Percentiles rank a stretch among this genome's conserved stretches.
phyloP scores from a whole-genome alignment of 805 yeast genomes.

The Candida ficus region DNA sequence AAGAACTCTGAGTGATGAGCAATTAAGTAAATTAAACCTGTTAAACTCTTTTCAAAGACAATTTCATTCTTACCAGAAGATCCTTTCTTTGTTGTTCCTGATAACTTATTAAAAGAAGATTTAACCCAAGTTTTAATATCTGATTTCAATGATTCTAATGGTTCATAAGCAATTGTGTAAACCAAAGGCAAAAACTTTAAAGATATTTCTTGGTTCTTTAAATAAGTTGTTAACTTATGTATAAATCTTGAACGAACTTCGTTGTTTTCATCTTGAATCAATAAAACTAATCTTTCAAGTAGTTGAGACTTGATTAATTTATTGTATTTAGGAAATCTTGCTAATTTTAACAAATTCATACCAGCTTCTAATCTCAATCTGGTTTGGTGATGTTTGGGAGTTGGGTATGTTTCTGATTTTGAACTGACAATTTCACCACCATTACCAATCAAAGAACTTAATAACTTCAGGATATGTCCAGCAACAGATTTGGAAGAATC shows the following conservation, averaged over 20 bases:
- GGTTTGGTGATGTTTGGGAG: conserved; percentile 59
- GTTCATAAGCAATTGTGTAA: conserved; percentile 76
- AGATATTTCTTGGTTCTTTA: conserved; percentile 50
- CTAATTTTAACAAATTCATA: conserved; percentile 54
- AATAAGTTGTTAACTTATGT: conserved; percentile 41
- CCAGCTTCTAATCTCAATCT: conserved; percentile 69
- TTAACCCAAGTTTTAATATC: conserved; percentile 66
- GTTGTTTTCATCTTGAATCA: conserved; percentile 63
- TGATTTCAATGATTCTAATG: conserved; percentile 42
- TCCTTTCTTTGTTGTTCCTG: conserved; percentile 17
- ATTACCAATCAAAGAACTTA: conserved; percentile 61
- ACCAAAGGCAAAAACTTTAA: conserved; percentile 62
- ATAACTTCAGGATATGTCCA: conserved; percentile 60
- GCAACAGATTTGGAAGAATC: conserved; percentile 40
- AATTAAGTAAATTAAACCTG: conserved; percentile 61
- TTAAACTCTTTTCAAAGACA: conserved; percentile 59
- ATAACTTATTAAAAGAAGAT: conserved; percentile 39
- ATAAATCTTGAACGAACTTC: conserved; percentile 52
- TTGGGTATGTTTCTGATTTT: conserved; percentile 42
- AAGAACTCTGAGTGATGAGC: conserved; percentile 71
- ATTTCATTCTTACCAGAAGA: conserved; percentile 34
- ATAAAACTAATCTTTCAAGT: conserved; percentile 46
- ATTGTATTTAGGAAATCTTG: conserved; percentile 48
- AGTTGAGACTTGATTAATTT: conserved; percentile 46
- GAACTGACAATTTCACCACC: conserved; percentile 68